Conservation (phyloP, 768 basidiomycete genomes). For the Mycena floridula region DNA sequence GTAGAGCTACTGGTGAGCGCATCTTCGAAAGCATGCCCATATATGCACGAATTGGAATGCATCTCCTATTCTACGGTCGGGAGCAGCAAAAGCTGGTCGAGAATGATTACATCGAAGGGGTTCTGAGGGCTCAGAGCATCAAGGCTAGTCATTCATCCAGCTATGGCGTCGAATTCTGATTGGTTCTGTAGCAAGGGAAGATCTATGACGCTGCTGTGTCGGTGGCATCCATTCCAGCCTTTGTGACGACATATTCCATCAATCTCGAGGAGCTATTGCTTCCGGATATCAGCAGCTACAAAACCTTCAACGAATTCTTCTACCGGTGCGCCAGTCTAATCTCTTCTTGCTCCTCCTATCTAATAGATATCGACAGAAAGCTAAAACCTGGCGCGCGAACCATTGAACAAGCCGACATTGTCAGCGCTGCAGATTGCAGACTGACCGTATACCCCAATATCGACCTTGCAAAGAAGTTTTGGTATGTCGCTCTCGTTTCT, state of each 20-base stretch:
- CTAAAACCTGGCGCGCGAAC: conserved; percentile 57
- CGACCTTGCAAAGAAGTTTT: conserved; percentile 57
- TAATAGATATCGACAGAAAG: conserved; percentile 29
- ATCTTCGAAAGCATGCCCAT: conserved; percentile 75
- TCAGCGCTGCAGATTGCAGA: conserved; percentile 68
- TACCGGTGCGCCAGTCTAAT: conserved; percentile 28
- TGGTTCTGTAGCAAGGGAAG: conserved; percentile 37
- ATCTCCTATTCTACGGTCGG: conserved; percentile 61
- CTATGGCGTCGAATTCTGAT: neutral
- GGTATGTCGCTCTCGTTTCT: conserved; percentile 32
- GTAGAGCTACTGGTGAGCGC: conserved; percentile 25
- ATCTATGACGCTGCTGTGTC: conserved; percentile 51
- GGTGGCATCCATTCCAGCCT: conserved; percentile 45
- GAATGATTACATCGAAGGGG: conserved; percentile 36
- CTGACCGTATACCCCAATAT: conserved; percentile 62
- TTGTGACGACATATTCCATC: conserved; percentile 51
- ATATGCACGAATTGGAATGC: conserved; percentile 67
- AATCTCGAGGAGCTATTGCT: conserved; percentile 53
- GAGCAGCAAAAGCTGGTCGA: conserved; percentile 45
- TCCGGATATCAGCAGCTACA: conserved; percentile 56
- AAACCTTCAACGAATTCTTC: conserved; percentile 79
- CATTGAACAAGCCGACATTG: conserved; percentile 48
- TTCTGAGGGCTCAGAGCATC: conserved; percentile 50
- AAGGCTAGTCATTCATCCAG: conserved; percentile 25
- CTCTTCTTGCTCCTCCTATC: neutral